A percentile compares a stretch with the other conserved stretches of the same genome.
Conservation (phyloP, 2,329 filamentous ascomycete species). For the Karstenula rhodostoma region DNA sequence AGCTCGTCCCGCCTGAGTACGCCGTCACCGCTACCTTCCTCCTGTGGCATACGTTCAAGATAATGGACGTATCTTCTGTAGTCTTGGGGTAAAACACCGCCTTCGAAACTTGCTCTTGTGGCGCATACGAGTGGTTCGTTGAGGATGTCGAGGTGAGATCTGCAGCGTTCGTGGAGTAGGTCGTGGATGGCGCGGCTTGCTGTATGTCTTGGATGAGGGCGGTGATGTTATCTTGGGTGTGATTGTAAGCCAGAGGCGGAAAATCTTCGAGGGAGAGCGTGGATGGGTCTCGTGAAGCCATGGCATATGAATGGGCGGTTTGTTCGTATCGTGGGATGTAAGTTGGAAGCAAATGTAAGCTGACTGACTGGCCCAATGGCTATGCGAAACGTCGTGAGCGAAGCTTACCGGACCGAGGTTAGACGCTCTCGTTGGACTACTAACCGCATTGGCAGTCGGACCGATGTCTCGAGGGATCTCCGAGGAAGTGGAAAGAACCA, state of each 20-base stretch:
- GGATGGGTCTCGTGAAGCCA: constrained; percentile 14
- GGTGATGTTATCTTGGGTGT: constrained; percentile 20
- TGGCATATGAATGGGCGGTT: not conserved
- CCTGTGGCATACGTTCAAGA: constrained; percentile 84
- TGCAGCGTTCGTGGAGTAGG: constrained; percentile 20
- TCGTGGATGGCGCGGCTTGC: constrained; percentile 13
- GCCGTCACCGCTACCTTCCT: constrained; percentile 83
- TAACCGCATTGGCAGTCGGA: not conserved
- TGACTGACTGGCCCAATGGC: not conserved
- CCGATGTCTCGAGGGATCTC: not conserved
- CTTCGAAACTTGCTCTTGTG: constrained; percentile 48
- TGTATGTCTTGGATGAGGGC: constrained; percentile 10
- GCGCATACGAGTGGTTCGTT: constrained; percentile 33
- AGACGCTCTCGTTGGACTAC: not conserved
- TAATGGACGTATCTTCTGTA: constrained; percentile 79
- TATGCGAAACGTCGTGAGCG: not conserved
- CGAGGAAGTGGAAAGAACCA: not conserved
- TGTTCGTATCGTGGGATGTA: not conserved
- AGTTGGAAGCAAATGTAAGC: not conserved
- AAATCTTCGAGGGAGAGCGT: constrained; percentile 20
- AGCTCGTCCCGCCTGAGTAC: constrained; percentile 84
- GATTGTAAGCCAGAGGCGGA: constrained; percentile 24
- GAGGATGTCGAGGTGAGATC: constrained; percentile 28
- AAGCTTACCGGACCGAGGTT: constrained; percentile 12
- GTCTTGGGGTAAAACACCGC: constrained; percentile 75